Percentiles rank a stretch among this genome's conserved stretches.
Evolutionary conservation across 768 basidiomycete genomes (phyloP).

Genomic region (Macrolepiota dolichaula): DNA sequence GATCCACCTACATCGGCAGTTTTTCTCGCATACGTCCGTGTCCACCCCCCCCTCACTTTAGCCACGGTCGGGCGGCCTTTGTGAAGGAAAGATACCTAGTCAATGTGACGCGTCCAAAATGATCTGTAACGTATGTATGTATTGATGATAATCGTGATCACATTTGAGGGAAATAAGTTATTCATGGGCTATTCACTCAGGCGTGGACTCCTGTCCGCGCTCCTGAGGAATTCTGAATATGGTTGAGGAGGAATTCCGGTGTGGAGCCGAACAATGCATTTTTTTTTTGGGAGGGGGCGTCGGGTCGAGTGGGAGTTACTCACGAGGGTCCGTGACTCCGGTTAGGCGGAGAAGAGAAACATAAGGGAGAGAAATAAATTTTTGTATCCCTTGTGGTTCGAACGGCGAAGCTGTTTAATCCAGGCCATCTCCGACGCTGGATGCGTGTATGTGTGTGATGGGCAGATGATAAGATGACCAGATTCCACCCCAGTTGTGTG

Average conservation of each 20-base stretch:
- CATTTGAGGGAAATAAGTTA: slow-evolving; percentile 1
- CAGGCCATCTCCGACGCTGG: not conserved
- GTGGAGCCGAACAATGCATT: not conserved
- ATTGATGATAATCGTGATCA: not conserved
- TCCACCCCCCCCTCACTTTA: no score
- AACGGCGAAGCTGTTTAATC: not conserved
- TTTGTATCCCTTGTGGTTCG: slow-evolving; percentile 1
- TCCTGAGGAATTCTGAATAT: not conserved
- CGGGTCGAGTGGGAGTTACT: not conserved
- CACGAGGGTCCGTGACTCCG: not conserved
- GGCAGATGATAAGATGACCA: not conserved
- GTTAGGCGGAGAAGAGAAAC: not conserved
- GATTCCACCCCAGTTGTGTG: not conserved
- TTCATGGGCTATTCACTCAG: not conserved
- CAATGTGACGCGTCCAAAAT: no score
- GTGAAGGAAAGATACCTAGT: no score
- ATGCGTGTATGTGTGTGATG: no score
- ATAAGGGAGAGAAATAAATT: not conserved
- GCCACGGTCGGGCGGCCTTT: no score
- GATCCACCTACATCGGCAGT: no score
- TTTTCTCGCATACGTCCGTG: no score
- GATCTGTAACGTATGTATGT: no score
- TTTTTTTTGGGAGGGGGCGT: not conserved
- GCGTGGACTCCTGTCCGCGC: not conserved
- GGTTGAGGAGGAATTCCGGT: not conserved